Evolutionary conservation across 805 yeast genomes (phyloP), one percentile per base, ranked within the genome.

Genomic region (Peterozyma toletana): DNA sequence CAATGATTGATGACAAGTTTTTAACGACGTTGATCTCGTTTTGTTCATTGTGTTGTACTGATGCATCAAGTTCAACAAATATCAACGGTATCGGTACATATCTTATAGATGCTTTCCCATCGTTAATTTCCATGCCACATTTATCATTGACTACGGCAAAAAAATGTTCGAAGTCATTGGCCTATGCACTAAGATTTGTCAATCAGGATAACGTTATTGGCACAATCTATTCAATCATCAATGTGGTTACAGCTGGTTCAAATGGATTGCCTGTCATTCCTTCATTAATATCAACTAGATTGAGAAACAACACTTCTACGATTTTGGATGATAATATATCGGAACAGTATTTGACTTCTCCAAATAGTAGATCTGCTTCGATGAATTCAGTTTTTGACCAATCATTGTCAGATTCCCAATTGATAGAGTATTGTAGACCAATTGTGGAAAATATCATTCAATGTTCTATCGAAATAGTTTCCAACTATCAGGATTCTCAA

Each of bases 151-250:
- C 57, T 0, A 65, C 75, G 37, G 81, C 88, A 35, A 58, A 66
- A 38, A 63, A 67, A 5, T 71, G 82, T 2, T 74, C 93, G 1
- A 60, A 64, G 43, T 64, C 77, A 33, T 75, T 89, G 34, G 84
- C 90, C 0, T 59, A 74, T 40, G 88, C 90, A 3, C 67, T 86
- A 51, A 76, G 74, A 45, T 75, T 78, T 9, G 67, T 85, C 42
- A 77, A 89, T 15, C 91, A 88, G 55, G 96, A 89, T 56, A 78
- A 86, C 1, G 80, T 85, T 17, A 86, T 89, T 9, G 82, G 96
- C 7, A 76, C 91, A 1, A 79, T 93, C 41, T 93, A 93, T 62
- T 80, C 95, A 0, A 70, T 91, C 50, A 78, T 86, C 15, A 93
- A 93, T 57, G 60, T 85, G 47, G 63, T 91, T 30, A 41, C 75